Evolutionary conservation across 176 grass and related monocot species (phyloP).

Genomic region (Musa schizocarpa): DNA sequence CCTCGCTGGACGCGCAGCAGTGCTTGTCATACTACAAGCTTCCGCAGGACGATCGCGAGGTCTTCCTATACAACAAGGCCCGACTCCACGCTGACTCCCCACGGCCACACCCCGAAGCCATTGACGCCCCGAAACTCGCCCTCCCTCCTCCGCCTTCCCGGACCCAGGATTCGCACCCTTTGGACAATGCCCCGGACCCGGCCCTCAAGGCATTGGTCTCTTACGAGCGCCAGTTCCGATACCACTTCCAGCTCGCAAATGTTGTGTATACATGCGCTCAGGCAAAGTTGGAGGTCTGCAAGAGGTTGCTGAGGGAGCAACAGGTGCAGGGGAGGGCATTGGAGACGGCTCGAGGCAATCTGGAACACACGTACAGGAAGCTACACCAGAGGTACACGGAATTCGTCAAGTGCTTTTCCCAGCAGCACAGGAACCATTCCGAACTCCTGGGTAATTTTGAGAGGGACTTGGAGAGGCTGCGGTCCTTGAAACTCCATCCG

Average conservation of each 20-base stretch:
- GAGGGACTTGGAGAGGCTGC: conserved; percentile 65
- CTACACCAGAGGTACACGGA: conserved; percentile 53
- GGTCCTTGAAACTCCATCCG: conserved; percentile 47
- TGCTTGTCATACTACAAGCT: conserved; percentile 73
- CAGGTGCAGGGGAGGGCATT: conserved; percentile 87
- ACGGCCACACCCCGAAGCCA: conserved; percentile 39
- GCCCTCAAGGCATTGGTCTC: conserved; percentile 65
- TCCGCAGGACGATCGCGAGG: conserved; percentile 68
- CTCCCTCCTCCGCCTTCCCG: conserved; percentile 39
- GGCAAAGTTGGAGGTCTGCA: conserved; percentile 59
- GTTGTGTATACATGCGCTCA: conserved; percentile 39
- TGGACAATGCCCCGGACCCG: conserved; percentile 43
- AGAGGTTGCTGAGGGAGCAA: conserved; percentile 59
- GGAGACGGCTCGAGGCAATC: conserved; percentile 71
- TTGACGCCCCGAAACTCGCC: conserved; percentile 41
- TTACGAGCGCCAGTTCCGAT: conserved; percentile 70
- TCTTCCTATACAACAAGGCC: conserved; percentile 92
- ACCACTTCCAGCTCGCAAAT: conserved; percentile 89
- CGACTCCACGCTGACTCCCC: conserved; percentile 42
- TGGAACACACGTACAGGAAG: conserved; percentile 72
- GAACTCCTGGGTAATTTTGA: conserved; percentile 68
- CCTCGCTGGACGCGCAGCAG: conserved; percentile 49
- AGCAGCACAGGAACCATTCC: conserved; percentile 51
- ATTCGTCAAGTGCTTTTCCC: conserved; percentile 54
- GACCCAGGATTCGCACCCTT: conserved; percentile 31